Conservation (phyloP, 805 yeast genomes). For the Babjeviella inositovora region DNA sequence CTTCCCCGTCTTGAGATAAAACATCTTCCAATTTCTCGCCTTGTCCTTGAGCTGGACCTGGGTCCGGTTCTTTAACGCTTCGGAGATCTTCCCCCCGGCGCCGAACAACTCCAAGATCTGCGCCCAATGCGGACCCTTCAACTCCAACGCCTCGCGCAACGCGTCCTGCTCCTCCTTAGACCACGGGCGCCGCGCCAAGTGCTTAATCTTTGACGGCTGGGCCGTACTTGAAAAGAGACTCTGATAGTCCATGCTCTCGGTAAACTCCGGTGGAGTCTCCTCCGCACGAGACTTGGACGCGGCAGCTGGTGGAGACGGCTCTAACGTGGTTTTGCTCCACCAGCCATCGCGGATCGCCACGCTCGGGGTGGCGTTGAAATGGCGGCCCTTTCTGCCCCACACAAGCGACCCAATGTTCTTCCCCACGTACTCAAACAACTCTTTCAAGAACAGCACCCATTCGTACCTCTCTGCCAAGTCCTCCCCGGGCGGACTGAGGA, state of each 20-base stretch:
- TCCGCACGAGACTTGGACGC: too few species aligned
- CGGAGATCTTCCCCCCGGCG: constrained; percentile 79
- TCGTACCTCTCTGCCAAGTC: constrained; percentile 58
- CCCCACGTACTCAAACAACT: constrained; percentile 60
- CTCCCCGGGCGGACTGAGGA: constrained; percentile 25
- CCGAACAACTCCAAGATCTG: constrained; percentile 84
- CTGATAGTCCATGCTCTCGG: too few species aligned
- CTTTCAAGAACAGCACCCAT: constrained; percentile 75
- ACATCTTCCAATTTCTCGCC: constrained; percentile 91
- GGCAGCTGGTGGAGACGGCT: too few species aligned
- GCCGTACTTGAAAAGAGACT: too few species aligned
- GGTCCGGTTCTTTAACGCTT: constrained; percentile 71
- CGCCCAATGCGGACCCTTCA: constrained; percentile 89
- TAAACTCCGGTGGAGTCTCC: too few species aligned
- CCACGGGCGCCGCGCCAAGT: constrained; percentile 76
- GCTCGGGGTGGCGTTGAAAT: constrained; percentile 1
- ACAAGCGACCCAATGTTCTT: constrained; percentile 58
- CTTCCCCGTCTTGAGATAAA: constrained; percentile 56
- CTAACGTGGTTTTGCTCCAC: too few species aligned
- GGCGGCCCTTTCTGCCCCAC: constrained; percentile 40
- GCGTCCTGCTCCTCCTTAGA: constrained; percentile 80
- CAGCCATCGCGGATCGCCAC: too few species aligned
- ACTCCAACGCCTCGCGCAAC: constrained; percentile 60
- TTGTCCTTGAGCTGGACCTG: constrained; percentile 92
- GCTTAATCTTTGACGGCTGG: too few species aligned